These are phyloP conservation scores for Clausena lansium DNA, from an alignment of 345 rosid species.

Conservation along the genomic window DNA sequence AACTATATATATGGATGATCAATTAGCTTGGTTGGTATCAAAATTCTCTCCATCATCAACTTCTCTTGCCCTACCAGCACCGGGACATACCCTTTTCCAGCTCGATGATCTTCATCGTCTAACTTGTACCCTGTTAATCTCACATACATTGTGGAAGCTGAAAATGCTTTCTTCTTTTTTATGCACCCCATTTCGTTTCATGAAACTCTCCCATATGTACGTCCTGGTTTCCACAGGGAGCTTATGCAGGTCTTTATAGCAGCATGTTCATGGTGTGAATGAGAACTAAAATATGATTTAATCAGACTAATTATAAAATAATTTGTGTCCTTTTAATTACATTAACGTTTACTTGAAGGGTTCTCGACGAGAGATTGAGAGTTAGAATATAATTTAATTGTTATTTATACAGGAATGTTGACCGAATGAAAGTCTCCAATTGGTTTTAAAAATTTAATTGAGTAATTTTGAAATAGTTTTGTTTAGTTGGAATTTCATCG, in stretches of 20 bases:
- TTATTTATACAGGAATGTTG: not conserved
- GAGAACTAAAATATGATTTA: not conserved
- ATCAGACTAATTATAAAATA: not conserved
- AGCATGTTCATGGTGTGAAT: not conserved
- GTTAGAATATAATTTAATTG: too few relatives aligned
- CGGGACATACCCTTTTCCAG: slow-evolving; percentile 30
- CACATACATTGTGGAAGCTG: not conserved
- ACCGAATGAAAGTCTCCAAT: too few relatives aligned
- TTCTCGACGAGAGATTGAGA: too few relatives aligned
- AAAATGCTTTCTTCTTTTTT: not conserved
- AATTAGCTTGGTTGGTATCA: slow-evolving; percentile 29
- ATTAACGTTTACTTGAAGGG: too few relatives aligned
- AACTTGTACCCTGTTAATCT: not conserved
- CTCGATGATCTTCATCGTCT: not conserved
- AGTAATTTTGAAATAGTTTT: too few relatives aligned
- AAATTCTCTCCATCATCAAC: slow-evolving; percentile 20
- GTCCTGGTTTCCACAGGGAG: not conserved
- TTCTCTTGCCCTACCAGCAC: slow-evolving; percentile 23
- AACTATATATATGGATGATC: slow-evolving; percentile 23
- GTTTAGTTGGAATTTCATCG: too few relatives aligned
- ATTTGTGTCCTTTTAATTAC: not conserved
- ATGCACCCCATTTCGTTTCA: not conserved
- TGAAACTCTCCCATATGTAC: not conserved
- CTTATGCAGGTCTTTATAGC: not conserved
- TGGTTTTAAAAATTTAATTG: too few relatives aligned